Evolutionary conservation across 2,329 filamentous ascomycete species (phyloP), one percentile per base, ranked within the genome.

Genomic region (Aureobasidium sp.): DNA sequence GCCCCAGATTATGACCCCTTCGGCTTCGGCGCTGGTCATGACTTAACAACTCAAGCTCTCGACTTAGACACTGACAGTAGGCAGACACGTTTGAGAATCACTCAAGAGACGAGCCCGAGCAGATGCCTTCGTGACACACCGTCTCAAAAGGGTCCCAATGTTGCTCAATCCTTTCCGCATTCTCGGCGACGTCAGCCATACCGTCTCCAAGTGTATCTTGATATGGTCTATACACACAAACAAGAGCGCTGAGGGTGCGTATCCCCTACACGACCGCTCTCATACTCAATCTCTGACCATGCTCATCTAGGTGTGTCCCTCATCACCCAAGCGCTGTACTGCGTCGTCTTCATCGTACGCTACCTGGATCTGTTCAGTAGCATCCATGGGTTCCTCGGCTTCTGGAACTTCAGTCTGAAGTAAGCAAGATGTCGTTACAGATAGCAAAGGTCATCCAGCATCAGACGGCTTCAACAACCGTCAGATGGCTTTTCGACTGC

Each of bases 281-380:
- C 17, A 41, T 36, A 12, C 7, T 7, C 0, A n/a, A 13, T 27
- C 9, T 27, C 60, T 62, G 96, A 97, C 72, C 84, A 84, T 71
- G 94, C 89, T 73, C 89, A 91, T 52, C 91, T 96, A 80, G 88
- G 92, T 64, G 89, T 97, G 64, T 96, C 91, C 27, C 86, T 96
- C 71, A 90, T 97, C 70, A 96, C 89, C 1, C 93, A 97, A 76
- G 82, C 87, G 62, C 85, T 97, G 67, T 97, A 97, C 77, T 85
- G 87, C 61, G 74, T 88, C 66, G 92, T 97, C 63, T 97, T 97
- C 77, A 80, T 87, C 70, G 87, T 90, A 5, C 86, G 93, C 64
- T 97, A 97, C 76, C 84, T 93, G 66, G 90, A 97, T 73, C 79
- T 97, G 66, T 90, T 95, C 72, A 70, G 66, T 8, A 68, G 68